Percentiles rank a stretch among this genome's conserved stretches.
Conservation (phyloP, 2,329 filamentous ascomycete species). For the Ilyonectria mors-panacis region DNA sequence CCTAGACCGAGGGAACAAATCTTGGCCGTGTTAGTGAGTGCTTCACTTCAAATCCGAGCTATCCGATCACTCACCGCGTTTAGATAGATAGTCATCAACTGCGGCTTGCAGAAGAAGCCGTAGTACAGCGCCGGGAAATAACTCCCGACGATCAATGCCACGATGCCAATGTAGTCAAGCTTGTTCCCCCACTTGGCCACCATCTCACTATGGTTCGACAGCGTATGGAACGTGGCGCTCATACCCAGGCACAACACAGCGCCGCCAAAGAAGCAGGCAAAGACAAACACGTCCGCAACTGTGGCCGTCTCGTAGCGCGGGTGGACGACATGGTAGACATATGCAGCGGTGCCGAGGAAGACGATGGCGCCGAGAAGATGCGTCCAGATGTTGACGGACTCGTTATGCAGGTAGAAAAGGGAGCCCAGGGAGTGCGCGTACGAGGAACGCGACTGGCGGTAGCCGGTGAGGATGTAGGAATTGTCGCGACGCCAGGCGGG, state of each 20-base stretch:
- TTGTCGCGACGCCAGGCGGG: conserved; percentile 74
- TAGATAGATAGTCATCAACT: conserved; percentile 80
- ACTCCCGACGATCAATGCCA: conserved; percentile 90
- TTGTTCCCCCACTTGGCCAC: conserved; percentile 92
- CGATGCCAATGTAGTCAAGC: conserved; percentile 94
- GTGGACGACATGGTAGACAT: conserved; percentile 70
- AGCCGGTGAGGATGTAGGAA: conserved; percentile 67
- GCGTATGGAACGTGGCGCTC: conserved; percentile 87
- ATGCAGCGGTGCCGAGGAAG: conserved; percentile 65
- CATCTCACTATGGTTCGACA: conserved; percentile 85
- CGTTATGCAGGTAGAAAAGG: conserved; percentile 71
- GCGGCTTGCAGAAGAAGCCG: conserved; percentile 81
- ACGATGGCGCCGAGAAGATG: conserved; percentile 76
- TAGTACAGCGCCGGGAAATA: conserved; percentile 93
- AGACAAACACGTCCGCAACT: conserved; percentile 76
- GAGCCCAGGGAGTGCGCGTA: conserved; percentile 63
- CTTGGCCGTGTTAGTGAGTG: conserved; percentile 59
- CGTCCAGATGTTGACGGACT: conserved; percentile 75
- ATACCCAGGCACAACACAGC: conserved; percentile 82
- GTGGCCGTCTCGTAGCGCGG: conserved; percentile 77
- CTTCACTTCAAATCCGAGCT: background rate
- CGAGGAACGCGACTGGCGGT: conserved; percentile 66
- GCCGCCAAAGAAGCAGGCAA: conserved; percentile 84
- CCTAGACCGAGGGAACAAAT: conserved; percentile 84
- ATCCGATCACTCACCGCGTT: conserved; percentile 71